Base-by-base conservation (phyloP, 805 yeast species). In the Nakazawaea laoshanensis region DNA sequence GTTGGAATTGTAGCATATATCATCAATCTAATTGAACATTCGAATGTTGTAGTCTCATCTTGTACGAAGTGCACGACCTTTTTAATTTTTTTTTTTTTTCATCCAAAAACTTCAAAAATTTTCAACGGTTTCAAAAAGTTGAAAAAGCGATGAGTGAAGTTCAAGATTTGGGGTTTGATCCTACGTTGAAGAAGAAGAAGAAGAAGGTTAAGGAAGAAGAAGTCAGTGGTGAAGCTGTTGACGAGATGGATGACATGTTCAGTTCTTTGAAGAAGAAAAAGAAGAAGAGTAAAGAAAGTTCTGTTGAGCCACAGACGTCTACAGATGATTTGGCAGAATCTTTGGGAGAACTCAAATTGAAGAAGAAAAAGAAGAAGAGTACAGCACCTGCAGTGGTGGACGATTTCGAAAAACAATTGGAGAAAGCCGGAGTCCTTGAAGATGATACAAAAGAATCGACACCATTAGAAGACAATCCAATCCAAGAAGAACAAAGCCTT, bases 321-420 rank as follows among this genome's bases (percentile, higher is more conserved):
- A 27, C 48, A 18, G 70, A 61, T 27, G 63, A 57, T 32, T 44
- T 73, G 24, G 63, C 77, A 21, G 83, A 77, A 42, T 72, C 77
- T 42, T 67, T 81, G 36, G 77, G 77, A 16, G 89, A 83, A 27
- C 58, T 80, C 50, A 77, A 75, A 48, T 66, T 80, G 57, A 82
- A 83, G 68, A 81, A 81, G 67, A 87, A 87, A 74, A 85, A 85
- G 79, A 73, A 72, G 67, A 77, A 76, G 73, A 55, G 71, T 39
- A 52, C 67, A 15, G 65, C 67, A 39, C 61, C 65, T 20, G 57
- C 67, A 11, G 83, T 69, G 32, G 74, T 78, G 17, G 74, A 77
- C 47, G 95, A 83, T 42, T 89, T 89, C 50, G 97, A 89, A 46
- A 79, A 81, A 52, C 84, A 84, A 50, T 68, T 89, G 48, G 94